phyloP scores from a whole-genome alignment of 495 filamentous ascomycete species.

The Neurospora sp. region DNA sequence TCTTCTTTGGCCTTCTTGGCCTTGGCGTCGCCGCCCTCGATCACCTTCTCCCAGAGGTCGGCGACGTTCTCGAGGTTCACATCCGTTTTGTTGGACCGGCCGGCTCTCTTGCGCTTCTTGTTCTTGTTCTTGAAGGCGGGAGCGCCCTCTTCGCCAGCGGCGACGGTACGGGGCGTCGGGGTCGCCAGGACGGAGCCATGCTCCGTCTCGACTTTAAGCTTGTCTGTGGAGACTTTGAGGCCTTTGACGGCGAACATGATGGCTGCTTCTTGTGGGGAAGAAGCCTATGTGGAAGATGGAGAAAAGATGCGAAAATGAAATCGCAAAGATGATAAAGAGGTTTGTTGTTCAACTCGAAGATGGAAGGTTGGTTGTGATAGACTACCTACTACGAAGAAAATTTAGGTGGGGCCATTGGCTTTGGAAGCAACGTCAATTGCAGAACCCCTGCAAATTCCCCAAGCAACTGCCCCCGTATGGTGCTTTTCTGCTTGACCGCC shows the following conservation, averaged over 20 bases:
- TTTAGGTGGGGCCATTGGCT: background rate
- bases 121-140: conserved; percentile 16
- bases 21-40: conserved; percentile 40
- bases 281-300: background rate
- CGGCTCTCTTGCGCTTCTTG: conserved; percentile 53
- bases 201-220: conserved; percentile 58
- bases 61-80: conserved; percentile 65
- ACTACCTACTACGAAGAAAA: background rate
- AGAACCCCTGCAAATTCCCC: background rate
- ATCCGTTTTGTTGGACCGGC: conserved; percentile 27
- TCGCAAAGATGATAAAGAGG: background rate
- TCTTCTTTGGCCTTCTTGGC: conserved; percentile 24
- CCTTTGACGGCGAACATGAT: conserved; percentile 89
- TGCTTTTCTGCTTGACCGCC: background rate
- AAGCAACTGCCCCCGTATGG: background rate
- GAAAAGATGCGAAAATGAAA: background rate
- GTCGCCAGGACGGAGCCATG: conserved; percentile 4
- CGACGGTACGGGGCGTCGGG: background rate
- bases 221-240: conserved; percentile 66
- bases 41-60: conserved; percentile 66
- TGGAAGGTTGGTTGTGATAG: background rate
- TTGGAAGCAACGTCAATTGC: background rate
- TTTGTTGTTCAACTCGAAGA: background rate
- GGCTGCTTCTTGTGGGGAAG: background rate
- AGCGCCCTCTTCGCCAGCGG: conserved; percentile 17